Evolutionary conservation across 495 filamentous ascomycete species (phyloP), one percentile per base, ranked within the genome.

Genomic region (Letharia columbiana): DNA sequence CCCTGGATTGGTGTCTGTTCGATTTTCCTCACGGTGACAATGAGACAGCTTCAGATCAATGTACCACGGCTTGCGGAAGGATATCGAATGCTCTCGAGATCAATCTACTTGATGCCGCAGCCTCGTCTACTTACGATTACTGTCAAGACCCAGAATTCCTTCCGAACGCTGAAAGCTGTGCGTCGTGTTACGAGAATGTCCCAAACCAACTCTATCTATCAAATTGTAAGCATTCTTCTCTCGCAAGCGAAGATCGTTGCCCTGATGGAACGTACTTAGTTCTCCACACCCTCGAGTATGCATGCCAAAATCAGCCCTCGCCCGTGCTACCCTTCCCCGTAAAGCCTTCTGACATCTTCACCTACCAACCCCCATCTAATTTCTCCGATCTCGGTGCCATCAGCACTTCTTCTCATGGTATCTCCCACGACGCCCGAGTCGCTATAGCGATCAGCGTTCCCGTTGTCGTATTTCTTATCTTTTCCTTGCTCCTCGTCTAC

Each of bases 251-350:
- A 54, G 47, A 54, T 62, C 12, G 13, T 41, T 20, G 13, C n/a
- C 15, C 66, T 69, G 41, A 64, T 35, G 35, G 50, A 20, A 23
- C 8, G 20, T 64, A 35, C 33, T 33, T 37, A 84, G 81, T 82
- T 71, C 73, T 84, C 64, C 78, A 81, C 71, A 74, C 80, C 35
- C 74, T 82, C 62, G 77, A 79, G 7, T 79, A 80, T 56, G 79
- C 81, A 65, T 84, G 81, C 72, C 75, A 80, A 62, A 80, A 75
- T 67, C 70, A 69, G 60, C 75, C 78, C 18, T 63, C 71, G 20
- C 69, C 73, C 1, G 73, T 74, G 23, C 57, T 66, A 20, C 42
- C 73, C 23, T 83, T 83, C 68, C 72, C 74, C 54, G 77, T 84
- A 61, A 69, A 64, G 40, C 75, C 81, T n/a, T 70, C 73, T 1